A percentile compares a stretch with the other conserved stretches of the same genome.
These are phyloP conservation scores for Phytophthora meadii DNA, from an alignment of 352 stramenopile species.

Conservation along the genomic window DNA sequence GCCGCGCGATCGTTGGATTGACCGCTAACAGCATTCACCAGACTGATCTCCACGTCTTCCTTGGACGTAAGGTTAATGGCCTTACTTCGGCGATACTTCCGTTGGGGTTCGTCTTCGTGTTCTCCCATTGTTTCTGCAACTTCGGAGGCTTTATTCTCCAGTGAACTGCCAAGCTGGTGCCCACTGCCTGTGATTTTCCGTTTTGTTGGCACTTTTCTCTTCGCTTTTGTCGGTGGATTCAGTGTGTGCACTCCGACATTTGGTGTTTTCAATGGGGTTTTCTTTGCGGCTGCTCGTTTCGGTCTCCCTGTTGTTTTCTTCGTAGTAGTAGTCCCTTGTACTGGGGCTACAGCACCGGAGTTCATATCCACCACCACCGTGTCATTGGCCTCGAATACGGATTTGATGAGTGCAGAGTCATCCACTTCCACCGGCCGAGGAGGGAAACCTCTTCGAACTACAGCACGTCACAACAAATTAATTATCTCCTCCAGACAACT, in stretches of 20 bases:
- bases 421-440: slow-evolving; percentile 51
- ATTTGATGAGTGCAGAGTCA: slow-evolving; percentile 47
- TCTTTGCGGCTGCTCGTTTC: slow-evolving; percentile 35
- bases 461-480: slow-evolving; percentile 3
- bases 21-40: slow-evolving; percentile 73
- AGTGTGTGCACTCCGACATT: slow-evolving; percentile 63
- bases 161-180: slow-evolving; percentile 60
- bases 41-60: slow-evolving; percentile 70
- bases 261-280: slow-evolving; percentile 17
- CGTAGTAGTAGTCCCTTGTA: slow-evolving; percentile 9
- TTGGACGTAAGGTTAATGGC: slow-evolving; percentile 77
- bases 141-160: slow-evolving; percentile 34
- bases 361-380: slow-evolving; percentile 63
- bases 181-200: slow-evolving; percentile 53
- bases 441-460: slow-evolving; percentile 79
- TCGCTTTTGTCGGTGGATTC: slow-evolving; percentile 18
- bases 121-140: slow-evolving; percentile 10
- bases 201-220: slow-evolving; percentile 43
- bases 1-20: slow-evolving; percentile 55
- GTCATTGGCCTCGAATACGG: slow-evolving; percentile 69
- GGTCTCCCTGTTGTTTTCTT: slow-evolving; percentile 13
- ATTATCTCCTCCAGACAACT: background rate
- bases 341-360: slow-evolving; percentile 8
- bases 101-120: slow-evolving; percentile 32
- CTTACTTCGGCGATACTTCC: slow-evolving; percentile 60